Conservation (phyloP, 495 filamentous ascomycete genomes). For the Usnea hakonensis region DNA sequence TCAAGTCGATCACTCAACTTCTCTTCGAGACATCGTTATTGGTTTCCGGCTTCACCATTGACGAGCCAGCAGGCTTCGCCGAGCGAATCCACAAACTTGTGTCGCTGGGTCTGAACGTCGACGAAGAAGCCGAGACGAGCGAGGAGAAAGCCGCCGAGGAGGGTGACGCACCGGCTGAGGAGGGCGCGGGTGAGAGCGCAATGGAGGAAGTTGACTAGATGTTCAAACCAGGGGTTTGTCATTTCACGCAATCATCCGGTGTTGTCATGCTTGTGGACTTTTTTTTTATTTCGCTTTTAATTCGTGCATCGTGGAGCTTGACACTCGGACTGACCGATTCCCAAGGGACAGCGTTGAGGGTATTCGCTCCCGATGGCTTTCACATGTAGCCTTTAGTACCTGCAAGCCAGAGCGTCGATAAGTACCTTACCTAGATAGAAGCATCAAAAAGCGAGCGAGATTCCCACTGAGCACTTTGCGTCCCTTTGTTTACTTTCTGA, state of each 20-base stretch:
- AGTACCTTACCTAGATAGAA: constrained; percentile 7
- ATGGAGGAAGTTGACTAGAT: constrained; percentile 71
- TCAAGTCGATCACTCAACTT: constrained; percentile 96
- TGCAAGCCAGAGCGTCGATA: constrained; percentile 15
- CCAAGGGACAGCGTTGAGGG: neutral
- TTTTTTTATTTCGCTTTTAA: constrained; percentile 13
- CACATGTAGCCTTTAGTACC: constrained; percentile 13
- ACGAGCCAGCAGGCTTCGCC: constrained; percentile 94
- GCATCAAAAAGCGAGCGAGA: constrained; percentile 12
- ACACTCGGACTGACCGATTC: neutral
- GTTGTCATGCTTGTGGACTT: constrained; percentile 12
- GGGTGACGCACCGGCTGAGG: constrained; percentile 46
- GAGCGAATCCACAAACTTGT: constrained; percentile 99
- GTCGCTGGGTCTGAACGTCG: constrained; percentile 88
- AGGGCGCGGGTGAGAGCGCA: constrained; percentile 53
- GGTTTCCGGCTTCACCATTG: constrained; percentile 98
- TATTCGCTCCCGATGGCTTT: constrained; percentile 1
- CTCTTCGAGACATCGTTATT: constrained; percentile 97
- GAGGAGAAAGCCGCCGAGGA: constrained; percentile 58
- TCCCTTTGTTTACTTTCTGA: no score
- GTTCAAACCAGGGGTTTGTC: constrained; percentile 16
- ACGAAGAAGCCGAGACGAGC: constrained; percentile 74
- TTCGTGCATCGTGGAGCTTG: constrained; percentile 6
- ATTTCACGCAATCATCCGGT: constrained; percentile 7
- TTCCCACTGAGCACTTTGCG: neutral